Base-by-base conservation (phyloP, 345 rosid species). In the Eucalyptus urophylla region DNA sequence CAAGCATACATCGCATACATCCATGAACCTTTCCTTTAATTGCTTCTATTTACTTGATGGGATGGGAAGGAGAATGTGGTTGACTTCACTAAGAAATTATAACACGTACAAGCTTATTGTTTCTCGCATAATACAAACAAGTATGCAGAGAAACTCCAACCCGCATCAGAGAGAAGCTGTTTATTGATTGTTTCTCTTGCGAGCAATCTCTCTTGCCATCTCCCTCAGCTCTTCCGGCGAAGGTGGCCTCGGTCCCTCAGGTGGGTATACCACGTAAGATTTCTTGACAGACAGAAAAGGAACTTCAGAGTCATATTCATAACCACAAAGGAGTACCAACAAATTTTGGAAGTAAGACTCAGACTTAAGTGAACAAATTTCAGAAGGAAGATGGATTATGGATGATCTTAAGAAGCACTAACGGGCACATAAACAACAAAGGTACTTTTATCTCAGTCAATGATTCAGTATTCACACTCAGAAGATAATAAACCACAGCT, bases 221-320 rank as follows among this genome's bases (percentile, higher is more conserved):
- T 95, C 97, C 91, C 97, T 94, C 13, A 94, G 88, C 86, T 95
- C 96, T 88, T 95, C 97, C 3, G 97, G 96, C 4, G 97, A 93
- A 40, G 92, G 97, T 10, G 97, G 95, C 86, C 94, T 92, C 25
- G 89, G 92, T 88, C 67, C 94, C 90, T 95, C 94, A 3, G 95
- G 92, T 24, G 96, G 96, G 89, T 93, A 95, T 25, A 92, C 95
- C 33, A 95, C 31, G 56, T 95, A 93, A 24, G 96, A 93, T 54
- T 91, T 93, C 97, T 96, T 76, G 95, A 91, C 53, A 80, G 88
- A 83, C 87, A 72, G 43, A 80, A 45, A 22, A 51, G 60, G 69
- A 87, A 44, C n/a, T 56, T 86, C 43, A 88, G 33, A 54, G 56
- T 90, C 80, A 87, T 87, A 51, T n/a, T 76, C 81, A 37, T 49